phyloP scores from a whole-genome alignment of 2,329 filamentous ascomycete species.

The Ascochyta fabae region DNA sequence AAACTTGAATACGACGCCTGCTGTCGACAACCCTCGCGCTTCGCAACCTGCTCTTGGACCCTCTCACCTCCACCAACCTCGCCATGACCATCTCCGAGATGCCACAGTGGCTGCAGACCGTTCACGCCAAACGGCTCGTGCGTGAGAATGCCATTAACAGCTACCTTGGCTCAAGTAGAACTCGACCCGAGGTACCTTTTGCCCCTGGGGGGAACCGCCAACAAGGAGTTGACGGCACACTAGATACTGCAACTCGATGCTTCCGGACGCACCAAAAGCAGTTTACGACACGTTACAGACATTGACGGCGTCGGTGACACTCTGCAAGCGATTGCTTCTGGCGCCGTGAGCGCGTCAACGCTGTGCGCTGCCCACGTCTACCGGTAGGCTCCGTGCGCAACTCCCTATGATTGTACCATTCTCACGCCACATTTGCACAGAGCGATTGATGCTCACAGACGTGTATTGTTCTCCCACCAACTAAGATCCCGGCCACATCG shows the following conservation, averaged over 20 bases:
- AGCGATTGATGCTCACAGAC: constrained; percentile 39
- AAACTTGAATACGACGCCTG: background rate
- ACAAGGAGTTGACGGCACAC: constrained; percentile 14
- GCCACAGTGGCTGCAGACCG: constrained; percentile 39
- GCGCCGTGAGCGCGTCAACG: constrained; percentile 36
- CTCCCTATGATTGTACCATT: constrained; percentile 31
- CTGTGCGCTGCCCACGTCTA: constrained; percentile 40
- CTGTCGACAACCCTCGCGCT: background rate
- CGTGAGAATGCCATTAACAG: constrained; percentile 36
- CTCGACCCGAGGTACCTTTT: constrained; percentile 10
- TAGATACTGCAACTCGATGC: constrained; percentile 23
- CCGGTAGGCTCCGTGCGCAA: constrained; percentile 30
- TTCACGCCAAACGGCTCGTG: constrained; percentile 29
- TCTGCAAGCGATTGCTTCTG: constrained; percentile 33
- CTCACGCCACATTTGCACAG: constrained; percentile 44
- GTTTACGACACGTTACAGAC: constrained; percentile 6
- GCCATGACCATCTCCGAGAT: constrained; percentile 22
- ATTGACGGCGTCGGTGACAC: constrained; percentile 30
- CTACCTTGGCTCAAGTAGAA: constrained; percentile 19
- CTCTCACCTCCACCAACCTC: constrained; percentile 3
- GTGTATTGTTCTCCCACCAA: constrained; percentile 28
- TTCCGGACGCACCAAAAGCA: constrained; percentile 12
- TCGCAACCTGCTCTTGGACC: background rate
- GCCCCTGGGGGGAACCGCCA: background rate
- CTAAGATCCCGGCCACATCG: background rate